Conservation (phyloP, 352 stramenopile species). For the Globisporangium nagaii region DNA sequence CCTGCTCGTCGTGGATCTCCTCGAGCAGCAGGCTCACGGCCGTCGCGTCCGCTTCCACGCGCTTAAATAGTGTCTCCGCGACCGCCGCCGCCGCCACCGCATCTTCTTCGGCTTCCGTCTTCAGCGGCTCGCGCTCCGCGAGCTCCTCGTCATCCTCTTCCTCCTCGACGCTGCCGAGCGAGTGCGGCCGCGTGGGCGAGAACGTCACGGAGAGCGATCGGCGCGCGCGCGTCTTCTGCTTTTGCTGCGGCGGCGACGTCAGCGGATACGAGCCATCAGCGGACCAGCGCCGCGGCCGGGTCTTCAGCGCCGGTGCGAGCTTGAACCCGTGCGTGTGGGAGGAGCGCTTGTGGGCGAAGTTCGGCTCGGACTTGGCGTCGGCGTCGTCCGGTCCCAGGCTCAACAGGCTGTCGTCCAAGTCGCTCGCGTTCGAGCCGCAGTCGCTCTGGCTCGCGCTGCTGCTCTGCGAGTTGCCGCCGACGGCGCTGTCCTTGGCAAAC, state of each 20-base stretch:
- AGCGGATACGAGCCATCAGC: conserved; percentile 2
- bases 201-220: conserved; percentile 24
- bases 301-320: background rate
- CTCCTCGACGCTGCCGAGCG: conserved; percentile 21
- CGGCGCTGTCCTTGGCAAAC: conserved; percentile 26
- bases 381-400: background rate
- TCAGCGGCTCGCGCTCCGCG: background rate
- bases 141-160: conserved; percentile 34
- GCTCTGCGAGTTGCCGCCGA: conserved; percentile 20
- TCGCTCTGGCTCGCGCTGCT: conserved; percentile 38
- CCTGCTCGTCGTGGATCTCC: conserved; percentile 15
- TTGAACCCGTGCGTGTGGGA: too few relatives aligned
- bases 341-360: background rate
- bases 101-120: conserved; percentile 6
- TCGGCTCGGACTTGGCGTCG: conserved; percentile 3
- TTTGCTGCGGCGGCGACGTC: background rate
- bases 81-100: background rate
- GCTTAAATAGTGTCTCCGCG: background rate
- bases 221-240: background rate
- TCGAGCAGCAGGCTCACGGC: conserved; percentile 4
- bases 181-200: conserved; percentile 15
- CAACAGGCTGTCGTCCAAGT: conserved; percentile 15
- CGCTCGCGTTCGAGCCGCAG: conserved; percentile 21
- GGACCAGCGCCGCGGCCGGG: conserved; percentile 6
- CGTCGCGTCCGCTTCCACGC: background rate